Evolutionary conservation across 495 filamentous ascomycete species (phyloP), one percentile per base, ranked within the genome.

Genomic region (Hyaloscypha hepaticicola): DNA sequence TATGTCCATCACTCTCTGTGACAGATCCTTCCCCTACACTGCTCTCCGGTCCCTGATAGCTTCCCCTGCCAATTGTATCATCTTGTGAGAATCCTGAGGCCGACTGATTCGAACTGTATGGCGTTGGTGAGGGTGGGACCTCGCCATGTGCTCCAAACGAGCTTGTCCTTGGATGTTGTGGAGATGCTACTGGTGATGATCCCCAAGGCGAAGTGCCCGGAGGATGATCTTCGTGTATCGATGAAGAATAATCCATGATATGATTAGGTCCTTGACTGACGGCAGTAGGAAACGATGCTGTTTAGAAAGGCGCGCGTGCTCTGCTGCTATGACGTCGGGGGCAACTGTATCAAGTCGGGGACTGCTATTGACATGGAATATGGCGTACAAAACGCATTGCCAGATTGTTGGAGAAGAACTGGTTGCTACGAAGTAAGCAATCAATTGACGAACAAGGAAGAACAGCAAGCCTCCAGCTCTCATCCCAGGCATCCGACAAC

Each of bases 201-300:
- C 85, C 88, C 92, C 92, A 96, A 22, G 92, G 91, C 8, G 90
- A 93, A 41, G 84, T 73, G 28, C 84, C 92, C 24, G 78, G 80
- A 12, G 86, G 83, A 68, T 91, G 79, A 8, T 93, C 90, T 75
- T 95, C 92, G 69, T 85, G 76, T 71, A 89, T 85, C 27, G 91
- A 83, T 59, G 88, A 76, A 57, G 91, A 91, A 77, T 95, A 96
- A 76, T 96, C 92, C 92, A 96, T 96, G 55, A 58, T 73, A 16
- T 4, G 38, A 45, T 45, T 14, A 16, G 16, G 38, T 0, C 19
- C 12, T 22, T 31, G 29, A 8, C 49, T 49, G 48, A 34, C 24
- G 3, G n/a, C 24, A 26, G 12, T 55, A 24, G 53, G 28, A 6
- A 26, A 16, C 50, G 33, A 21, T 58, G 56, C 31, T 60, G 26